phyloP scores from a whole-genome alignment of 306 rosid species.

The Crataegus laevigata region DNA sequence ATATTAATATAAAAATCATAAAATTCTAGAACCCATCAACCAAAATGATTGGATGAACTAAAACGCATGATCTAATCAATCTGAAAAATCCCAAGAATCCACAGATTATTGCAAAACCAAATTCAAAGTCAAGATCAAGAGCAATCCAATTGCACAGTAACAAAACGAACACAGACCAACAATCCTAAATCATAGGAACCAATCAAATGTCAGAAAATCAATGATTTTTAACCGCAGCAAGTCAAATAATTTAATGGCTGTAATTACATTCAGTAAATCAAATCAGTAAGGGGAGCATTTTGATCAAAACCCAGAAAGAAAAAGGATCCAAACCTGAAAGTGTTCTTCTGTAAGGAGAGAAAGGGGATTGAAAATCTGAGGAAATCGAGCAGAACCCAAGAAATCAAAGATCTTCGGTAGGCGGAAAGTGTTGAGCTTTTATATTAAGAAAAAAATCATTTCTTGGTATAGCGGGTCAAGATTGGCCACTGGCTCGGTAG shows the following conservation, averaged over 20 bases:
- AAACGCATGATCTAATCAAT: not conserved
- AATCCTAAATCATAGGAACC: not conserved
- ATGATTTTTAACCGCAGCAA: not conserved
- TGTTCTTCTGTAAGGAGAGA: not conserved
- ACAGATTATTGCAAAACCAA: constrained; percentile 6
- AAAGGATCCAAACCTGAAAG: constrained; percentile 38
- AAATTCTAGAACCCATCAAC: not conserved
- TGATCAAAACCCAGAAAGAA: constrained; percentile 14
- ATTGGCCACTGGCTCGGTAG: constrained; percentile 14
- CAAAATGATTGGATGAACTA: not conserved
- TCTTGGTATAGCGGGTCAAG: not conserved
- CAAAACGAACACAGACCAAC: not conserved
- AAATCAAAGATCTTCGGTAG: constrained; percentile 22
- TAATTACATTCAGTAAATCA: not conserved
- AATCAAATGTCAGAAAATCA: not conserved
- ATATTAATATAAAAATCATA: not conserved
- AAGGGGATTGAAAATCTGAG: not conserved
- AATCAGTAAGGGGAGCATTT: not conserved
- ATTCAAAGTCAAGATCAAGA: not conserved
- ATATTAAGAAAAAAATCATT: not conserved
- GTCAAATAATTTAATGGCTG: not conserved
- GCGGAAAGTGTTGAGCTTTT: not conserved
- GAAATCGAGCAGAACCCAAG: not conserved
- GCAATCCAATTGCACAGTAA: not conserved
- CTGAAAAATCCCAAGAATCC: not conserved